phyloP scores from a whole-genome alignment of 176 grass and related monocot species.

The Bolboschoenus planiculmis region DNA sequence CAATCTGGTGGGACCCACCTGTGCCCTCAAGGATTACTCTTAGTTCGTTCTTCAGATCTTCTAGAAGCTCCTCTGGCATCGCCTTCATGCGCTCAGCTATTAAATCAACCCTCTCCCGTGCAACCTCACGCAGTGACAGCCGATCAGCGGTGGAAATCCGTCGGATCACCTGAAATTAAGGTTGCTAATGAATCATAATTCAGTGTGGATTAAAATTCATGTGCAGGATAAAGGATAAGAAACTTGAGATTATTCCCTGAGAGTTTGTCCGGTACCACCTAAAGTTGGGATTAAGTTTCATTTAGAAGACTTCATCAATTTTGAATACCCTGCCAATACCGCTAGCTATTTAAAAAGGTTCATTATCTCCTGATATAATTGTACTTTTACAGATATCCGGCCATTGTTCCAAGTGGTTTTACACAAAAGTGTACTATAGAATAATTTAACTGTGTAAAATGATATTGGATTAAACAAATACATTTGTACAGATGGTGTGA shows the following conservation, averaged over 20 bases:
- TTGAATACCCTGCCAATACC: background rate
- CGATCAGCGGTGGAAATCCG: slow-evolving; percentile 23
- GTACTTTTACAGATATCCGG: background rate
- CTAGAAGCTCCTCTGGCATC: slow-evolving; percentile 56
- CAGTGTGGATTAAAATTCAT: background rate
- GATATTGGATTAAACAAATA: background rate
- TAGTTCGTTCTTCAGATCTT: slow-evolving; percentile 53
- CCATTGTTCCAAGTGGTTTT: too few species aligned
- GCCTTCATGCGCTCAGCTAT: slow-evolving; percentile 55
- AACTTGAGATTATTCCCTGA: background rate
- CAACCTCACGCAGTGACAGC: slow-evolving; percentile 64
- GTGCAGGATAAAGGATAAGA: background rate
- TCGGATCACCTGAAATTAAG: slow-evolving; percentile 22
- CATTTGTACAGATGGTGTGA: background rate
- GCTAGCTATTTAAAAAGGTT: background rate
- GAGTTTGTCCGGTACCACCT: background rate
- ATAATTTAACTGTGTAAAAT: background rate
- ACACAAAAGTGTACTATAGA: background rate
- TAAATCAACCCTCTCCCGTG: slow-evolving; percentile 37
- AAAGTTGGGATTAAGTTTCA: background rate
- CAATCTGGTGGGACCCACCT: slow-evolving; percentile 41
- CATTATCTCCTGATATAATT: background rate
- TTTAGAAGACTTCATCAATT: background rate
- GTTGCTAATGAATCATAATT: background rate
- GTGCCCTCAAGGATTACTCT: slow-evolving; percentile 54